These are phyloP conservation scores for Didymella glomerata DNA, from an alignment of 2,329 filamentous ascomycete species.

Conservation along the genomic window DNA sequence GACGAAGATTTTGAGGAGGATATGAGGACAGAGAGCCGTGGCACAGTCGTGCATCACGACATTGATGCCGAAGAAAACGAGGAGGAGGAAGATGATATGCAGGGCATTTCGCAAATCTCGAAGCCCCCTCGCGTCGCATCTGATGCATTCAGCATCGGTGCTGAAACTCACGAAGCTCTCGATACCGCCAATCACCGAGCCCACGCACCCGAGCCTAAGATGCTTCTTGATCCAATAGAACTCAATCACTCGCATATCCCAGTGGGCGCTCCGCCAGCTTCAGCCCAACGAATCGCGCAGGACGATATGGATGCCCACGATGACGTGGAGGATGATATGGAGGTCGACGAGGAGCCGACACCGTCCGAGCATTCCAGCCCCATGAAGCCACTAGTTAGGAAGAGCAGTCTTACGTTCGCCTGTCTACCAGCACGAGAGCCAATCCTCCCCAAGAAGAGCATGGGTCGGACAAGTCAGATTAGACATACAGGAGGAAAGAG, in stretches of 20 bases:
- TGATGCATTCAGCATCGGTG: constrained; percentile 44
- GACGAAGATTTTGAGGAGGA: constrained; percentile 41
- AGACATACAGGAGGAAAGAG: constrained; percentile 75
- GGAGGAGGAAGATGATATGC: constrained; percentile 24
- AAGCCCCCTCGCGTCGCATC: constrained; percentile 36
- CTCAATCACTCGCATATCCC: constrained; percentile 32
- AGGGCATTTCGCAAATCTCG: constrained; percentile 29
- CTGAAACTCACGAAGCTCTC: constrained; percentile 45
- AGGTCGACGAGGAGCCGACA: constrained; percentile 65
- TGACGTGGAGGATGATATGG: constrained; percentile 51
- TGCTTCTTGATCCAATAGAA: constrained; percentile 24
- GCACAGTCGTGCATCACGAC: constrained; percentile 40
- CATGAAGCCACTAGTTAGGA: constrained; percentile 78
- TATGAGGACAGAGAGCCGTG: constrained; percentile 27
- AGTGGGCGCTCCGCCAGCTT: constrained; percentile 33
- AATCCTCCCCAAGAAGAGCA: constrained; percentile 81
- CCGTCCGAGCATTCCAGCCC: constrained; percentile 77
- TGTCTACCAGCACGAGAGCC: constrained; percentile 91
- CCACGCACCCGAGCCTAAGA: constrained; percentile 37
- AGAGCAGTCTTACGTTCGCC: constrained; percentile 95
- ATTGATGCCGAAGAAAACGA: constrained; percentile 30
- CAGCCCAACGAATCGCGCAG: constrained; percentile 30
- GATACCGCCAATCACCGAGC: constrained; percentile 36
- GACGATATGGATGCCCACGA: constrained; percentile 45
- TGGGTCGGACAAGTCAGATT: constrained; percentile 79